Percentiles rank a stretch among this genome's conserved stretches.
Evolutionary conservation across 2,329 filamentous ascomycete genomes (phyloP).

Genomic region (Penicillium sp.): DNA sequence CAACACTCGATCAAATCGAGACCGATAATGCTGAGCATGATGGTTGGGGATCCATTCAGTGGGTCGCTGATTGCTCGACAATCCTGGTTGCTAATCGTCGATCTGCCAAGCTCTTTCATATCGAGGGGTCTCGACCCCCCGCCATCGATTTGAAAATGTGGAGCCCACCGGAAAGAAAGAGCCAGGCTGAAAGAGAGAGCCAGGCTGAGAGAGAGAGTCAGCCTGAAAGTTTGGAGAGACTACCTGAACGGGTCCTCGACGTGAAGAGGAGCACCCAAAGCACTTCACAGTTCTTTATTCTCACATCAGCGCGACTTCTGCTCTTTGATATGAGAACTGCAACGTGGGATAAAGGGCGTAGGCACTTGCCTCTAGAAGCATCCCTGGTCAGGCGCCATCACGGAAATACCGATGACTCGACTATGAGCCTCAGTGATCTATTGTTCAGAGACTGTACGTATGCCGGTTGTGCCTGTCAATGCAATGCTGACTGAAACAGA

Average conservation of each 20-base stretch:
- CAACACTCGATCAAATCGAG: conserved; percentile 15
- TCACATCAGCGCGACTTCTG: conserved; percentile 54
- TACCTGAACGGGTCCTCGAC: conserved; percentile 57
- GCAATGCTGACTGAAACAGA: conserved; percentile 26
- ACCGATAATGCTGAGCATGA: conserved; percentile 31
- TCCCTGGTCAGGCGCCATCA: conserved; percentile 56
- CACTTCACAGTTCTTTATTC: conserved; percentile 49
- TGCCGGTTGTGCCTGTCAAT: background rate
- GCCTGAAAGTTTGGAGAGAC: conserved; percentile 26
- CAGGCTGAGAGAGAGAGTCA: no score
- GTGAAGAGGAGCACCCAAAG: conserved; percentile 46
- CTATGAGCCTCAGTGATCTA: conserved; percentile 43
- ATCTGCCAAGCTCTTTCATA: conserved; percentile 38
- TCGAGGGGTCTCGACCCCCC: conserved; percentile 27
- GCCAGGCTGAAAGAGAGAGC: no score
- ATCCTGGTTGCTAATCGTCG: conserved; percentile 56
- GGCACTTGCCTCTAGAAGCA: conserved; percentile 34
- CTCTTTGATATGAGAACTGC: conserved; percentile 43
- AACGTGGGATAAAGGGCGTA: conserved; percentile 15
- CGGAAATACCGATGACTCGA: conserved; percentile 53
- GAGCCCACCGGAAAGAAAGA: conserved; percentile 32
- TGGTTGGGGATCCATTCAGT: conserved; percentile 46
- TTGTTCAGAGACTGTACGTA: conserved; percentile 34
- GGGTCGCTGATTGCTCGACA: conserved; percentile 38
- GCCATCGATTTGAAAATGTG: conserved; percentile 38